A percentile compares a stretch with the other conserved stretches of the same genome.
These are phyloP conservation scores for Podospora appendiculata DNA, from an alignment of 495 filamentous ascomycete species.

Conservation along the genomic window DNA sequence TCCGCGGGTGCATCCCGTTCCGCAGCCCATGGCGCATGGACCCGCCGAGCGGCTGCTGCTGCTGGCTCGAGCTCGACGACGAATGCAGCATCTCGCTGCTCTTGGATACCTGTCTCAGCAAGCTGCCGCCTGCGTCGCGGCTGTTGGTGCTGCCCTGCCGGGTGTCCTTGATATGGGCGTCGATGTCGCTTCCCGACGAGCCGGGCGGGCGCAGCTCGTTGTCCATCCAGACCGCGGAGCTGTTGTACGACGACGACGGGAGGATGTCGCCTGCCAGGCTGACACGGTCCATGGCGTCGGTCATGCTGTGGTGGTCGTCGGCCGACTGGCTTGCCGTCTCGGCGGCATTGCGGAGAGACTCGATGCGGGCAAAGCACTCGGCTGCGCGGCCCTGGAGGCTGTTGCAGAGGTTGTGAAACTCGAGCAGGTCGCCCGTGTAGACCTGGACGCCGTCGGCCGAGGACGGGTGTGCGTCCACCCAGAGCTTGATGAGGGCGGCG, in stretches of 20 bases:
- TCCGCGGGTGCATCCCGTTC: conserved; percentile 31
- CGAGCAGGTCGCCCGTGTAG: conserved; percentile 54
- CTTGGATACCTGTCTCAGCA: conserved; percentile 31
- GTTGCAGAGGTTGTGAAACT: conserved; percentile 70
- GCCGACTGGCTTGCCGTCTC: conserved; percentile 63
- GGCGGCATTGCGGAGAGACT: conserved; percentile 15
- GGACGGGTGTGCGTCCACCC: conserved; percentile 58
- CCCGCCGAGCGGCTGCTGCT: conserved; percentile 4
- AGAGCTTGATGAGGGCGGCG: conserved; percentile 80
- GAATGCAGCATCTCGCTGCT: conserved; percentile 17
- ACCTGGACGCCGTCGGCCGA: conserved; percentile 34
- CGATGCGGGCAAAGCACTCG: conserved; percentile 23
- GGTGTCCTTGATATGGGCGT: conserved; percentile 13
- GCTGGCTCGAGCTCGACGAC: conserved; percentile 6
- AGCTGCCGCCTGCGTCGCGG: conserved; percentile 9
- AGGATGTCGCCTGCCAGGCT: conserved; percentile 34
- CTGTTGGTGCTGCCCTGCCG: too few relatives aligned
- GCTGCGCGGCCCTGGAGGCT: conserved; percentile 62
- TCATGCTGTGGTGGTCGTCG: conserved; percentile 55
- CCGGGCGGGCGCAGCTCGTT: conserved; percentile 32
- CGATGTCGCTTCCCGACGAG: conserved; percentile 42
- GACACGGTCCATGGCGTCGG: conserved; percentile 67
- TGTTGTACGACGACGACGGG: conserved; percentile 20
- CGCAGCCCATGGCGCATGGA: conserved; percentile 28
- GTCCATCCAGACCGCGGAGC: conserved; percentile 25